Conservation (phyloP, 1,284 basidiomycete genomes). For the Malassezia yamatoensis region DNA sequence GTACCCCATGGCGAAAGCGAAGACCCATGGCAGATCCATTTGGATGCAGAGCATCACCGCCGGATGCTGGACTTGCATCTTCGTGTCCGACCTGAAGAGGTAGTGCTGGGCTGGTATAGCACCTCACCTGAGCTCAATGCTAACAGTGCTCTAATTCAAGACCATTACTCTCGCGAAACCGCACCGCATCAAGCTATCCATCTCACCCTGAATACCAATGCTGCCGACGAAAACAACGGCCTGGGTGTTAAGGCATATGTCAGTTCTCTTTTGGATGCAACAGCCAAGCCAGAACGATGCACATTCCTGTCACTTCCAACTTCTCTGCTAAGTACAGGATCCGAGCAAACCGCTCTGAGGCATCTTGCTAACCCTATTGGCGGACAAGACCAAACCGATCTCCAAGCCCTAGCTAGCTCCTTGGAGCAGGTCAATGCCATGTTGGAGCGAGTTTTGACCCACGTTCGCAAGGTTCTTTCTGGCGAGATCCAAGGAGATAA, state of each 20-base stretch:
- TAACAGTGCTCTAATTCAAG: constrained; percentile 94
- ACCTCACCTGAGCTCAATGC: constrained; percentile 69
- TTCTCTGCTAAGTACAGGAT: constrained; percentile 47
- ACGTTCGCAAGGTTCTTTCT: constrained; percentile 71
- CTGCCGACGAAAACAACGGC: constrained; percentile 40
- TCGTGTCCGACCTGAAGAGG: constrained; percentile 71
- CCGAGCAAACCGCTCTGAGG: constrained; percentile 40
- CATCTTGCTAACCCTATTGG: constrained; percentile 64
- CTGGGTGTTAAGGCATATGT: constrained; percentile 71
- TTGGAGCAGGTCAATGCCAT: constrained; percentile 64
- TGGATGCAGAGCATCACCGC: constrained; percentile 92
- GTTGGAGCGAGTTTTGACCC: constrained; percentile 72
- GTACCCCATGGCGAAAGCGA: constrained; percentile 59
- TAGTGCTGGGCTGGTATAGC: constrained; percentile 70
- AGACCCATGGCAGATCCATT: constrained; percentile 56
- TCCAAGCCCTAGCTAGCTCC: constrained; percentile 57
- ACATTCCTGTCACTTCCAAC: constrained; percentile 41
- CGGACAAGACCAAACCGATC: constrained; percentile 36
- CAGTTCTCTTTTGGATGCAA: constrained; percentile 55
- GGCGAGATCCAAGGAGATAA: constrained; percentile 73
- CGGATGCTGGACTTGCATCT: constrained; percentile 83
- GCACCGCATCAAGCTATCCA: constrained; percentile 81
- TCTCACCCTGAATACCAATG: constrained; percentile 78
- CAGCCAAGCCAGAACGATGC: constrained; percentile 43
- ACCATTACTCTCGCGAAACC: constrained; percentile 91